These are phyloP conservation scores for Pharus latifolius DNA, from an alignment of 176 grass and related monocot genomes.

Conservation along the genomic window DNA sequence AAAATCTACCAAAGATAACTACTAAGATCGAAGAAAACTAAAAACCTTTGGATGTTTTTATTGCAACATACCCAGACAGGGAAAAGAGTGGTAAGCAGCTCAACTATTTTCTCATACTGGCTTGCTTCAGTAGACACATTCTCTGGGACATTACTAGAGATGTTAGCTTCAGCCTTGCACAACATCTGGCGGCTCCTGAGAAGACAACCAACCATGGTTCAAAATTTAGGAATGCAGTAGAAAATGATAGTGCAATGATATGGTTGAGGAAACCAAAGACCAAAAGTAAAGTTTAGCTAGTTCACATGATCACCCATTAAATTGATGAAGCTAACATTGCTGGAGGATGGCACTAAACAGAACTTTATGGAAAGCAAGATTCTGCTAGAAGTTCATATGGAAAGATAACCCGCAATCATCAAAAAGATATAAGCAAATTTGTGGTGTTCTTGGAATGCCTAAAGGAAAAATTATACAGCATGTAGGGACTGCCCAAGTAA, in stretches of 20 bases:
- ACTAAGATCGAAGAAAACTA: background rate
- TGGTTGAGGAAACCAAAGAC: background rate
- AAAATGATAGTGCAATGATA: background rate
- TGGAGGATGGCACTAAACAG: background rate
- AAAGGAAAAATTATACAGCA: background rate
- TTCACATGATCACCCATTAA: background rate
- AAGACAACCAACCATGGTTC: slow-evolving; percentile 9
- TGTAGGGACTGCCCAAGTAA: background rate
- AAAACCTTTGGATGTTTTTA: slow-evolving; percentile 15
- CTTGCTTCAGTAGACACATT: slow-evolving; percentile 32
- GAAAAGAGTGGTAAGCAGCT: slow-evolving; percentile 93
- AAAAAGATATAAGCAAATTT: background rate
- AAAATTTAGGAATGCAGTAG: background rate
- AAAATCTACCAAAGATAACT: background rate
- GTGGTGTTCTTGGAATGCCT: background rate
- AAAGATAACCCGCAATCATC: background rate
- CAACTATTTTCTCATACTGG: slow-evolving; percentile 79
- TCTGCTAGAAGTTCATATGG: background rate
- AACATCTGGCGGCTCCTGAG: slow-evolving; percentile 58
- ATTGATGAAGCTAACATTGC: background rate
- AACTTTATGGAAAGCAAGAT: background rate
- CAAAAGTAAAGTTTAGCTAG: slow-evolving; percentile 4
- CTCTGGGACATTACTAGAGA: slow-evolving; percentile 64
- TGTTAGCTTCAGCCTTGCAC: slow-evolving; percentile 78
- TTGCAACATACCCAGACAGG: slow-evolving; percentile 73